Base-by-base conservation (phyloP, 805 yeast genomes). In the Kodamaea laetipori region DNA sequence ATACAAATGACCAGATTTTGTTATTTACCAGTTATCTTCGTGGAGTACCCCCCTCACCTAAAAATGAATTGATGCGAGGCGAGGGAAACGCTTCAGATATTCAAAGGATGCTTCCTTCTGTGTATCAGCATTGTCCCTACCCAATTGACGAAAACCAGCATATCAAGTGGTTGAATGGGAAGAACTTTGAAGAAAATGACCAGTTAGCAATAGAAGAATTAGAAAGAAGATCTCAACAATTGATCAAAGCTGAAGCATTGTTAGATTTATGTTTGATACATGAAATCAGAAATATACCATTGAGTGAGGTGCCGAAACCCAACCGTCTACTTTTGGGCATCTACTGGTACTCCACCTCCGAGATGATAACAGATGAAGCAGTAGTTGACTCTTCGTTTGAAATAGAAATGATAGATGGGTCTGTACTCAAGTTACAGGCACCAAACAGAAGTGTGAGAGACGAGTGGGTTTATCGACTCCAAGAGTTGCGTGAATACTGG, bases 391-490 rank as follows among this genome's bases (percentile, higher is more conserved):
- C 81, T 3, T 72, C 74, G 6, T 78, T 87, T 50, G 78, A 77
- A 37, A 66, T 88, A 1, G 61, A 58, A 3, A 65, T 81, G 52
- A 50, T 52, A 1, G 73, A 78, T 45, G 83, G 81, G 0, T 52
- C 76, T 0, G 46, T 41, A 0, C 47, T 84, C 9, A 68, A 73
- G 34, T 59, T 88, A 8, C 77, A 81, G 44, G 88, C 94, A 0
- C 78, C 81, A 2, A 67, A 69, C 46, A 51, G 66, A 12, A 26
- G 24, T 0, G 54, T 74, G 0, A 68, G 92, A 37, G 77, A 80
- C 51, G 77, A 76, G 48, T 90, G 97, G 98, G 71, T 84, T 0
- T n/a, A 17, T 0, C 63, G 79, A 40, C 62, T 90, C 25, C 48
- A 44, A 0, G 62, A 64, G 4, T 53, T 84, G 13, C 54, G 55